These are phyloP conservation scores for Rhizophagus sp. DNA, from an alignment of 192 early-diverging fungal species.

Conservation along the genomic window DNA sequence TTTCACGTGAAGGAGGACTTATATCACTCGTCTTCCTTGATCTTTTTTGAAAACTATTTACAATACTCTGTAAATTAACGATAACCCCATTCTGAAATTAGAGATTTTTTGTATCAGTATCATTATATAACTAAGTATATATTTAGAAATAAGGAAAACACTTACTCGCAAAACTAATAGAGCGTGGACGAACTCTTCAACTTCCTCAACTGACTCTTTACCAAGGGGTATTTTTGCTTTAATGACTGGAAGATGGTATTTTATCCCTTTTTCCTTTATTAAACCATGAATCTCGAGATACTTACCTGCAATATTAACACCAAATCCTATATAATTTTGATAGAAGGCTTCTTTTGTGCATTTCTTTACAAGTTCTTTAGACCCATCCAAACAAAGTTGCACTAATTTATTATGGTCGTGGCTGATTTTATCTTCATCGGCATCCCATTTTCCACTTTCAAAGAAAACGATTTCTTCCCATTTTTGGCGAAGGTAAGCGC, in stretches of 20 bases:
- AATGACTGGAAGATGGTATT: slow-evolving; percentile 1
- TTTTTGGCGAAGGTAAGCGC: neutral
- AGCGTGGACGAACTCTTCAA: slow-evolving; percentile 12
- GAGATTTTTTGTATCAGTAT: neutral
- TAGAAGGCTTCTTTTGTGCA: neutral
- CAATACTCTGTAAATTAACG: slow-evolving; percentile 10
- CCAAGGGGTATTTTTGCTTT: slow-evolving; percentile 13
- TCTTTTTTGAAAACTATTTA: slow-evolving; percentile 25
- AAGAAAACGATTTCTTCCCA: slow-evolving; percentile 21
- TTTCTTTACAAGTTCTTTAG: slow-evolving; percentile 8
- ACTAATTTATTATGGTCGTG: slow-evolving; percentile 22
- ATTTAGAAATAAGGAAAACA: neutral
- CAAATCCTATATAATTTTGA: slow-evolving; percentile 16
- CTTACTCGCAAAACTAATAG: slow-evolving; percentile 16
- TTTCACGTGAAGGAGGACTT: too few species aligned
- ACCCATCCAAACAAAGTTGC: neutral
- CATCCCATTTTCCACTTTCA: slow-evolving; percentile 14
- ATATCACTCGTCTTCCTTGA: too few species aligned
- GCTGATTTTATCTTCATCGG: neutral
- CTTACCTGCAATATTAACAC: slow-evolving; percentile 20
- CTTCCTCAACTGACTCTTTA: slow-evolving; percentile 12
- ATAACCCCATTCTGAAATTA: neutral
- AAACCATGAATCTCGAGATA: neutral
- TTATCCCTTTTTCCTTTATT: neutral
- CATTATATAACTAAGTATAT: slow-evolving; percentile 1